Base-by-base conservation (phyloP, 2,329 filamentous ascomycete genomes). In the Fusarium sterilihyphosum region DNA sequence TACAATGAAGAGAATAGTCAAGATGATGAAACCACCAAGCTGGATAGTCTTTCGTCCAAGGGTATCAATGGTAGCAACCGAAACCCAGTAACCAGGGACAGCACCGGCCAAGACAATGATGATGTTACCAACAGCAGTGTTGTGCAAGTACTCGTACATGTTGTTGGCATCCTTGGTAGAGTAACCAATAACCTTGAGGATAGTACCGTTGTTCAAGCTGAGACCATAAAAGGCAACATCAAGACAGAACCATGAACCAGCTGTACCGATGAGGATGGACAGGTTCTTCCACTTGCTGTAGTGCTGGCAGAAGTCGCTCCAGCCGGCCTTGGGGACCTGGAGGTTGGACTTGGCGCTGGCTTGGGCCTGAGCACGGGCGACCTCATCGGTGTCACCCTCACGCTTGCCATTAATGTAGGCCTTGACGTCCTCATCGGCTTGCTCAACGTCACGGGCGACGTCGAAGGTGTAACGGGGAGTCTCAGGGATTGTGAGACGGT, bases 391-490 rank as follows among this genome's bases (percentile, higher is more conserved):
- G 14, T 88, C 79, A 46, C 91, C 92, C 77, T 92, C 89, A 13
- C 75, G 81, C 81, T 89, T 88, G 69, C 93, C 92, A 38, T 85
- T 85, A 61, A 94, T 89, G 83, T 96, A 96, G n/a, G 92, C 91
- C 79, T 91, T 89, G 75, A 92, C 89, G 74, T 96, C 94, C 53
- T 89, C 90, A 61, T 90, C 88, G 47, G 90, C 94, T 85, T 94
- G 92, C 77, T 93, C 89, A 44, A 94, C 87, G 78, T 96, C 93
- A 49, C 90, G 91, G 58, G 90, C 88, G 29, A 96, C 89, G 80
- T 96, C 94, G 77, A 96, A 96, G 35, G 94, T 96, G 84, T 96
- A 97, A 35, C 94, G 92, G 60, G 94, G 94, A 40, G 94, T 96
- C 84, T 97, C 94, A 31, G 94, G 94, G 74, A 97, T 96, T 60